These are phyloP conservation scores for Calonectria multiphialidica DNA, from an alignment of 2,329 filamentous ascomycete species.

Conservation along the genomic window DNA sequence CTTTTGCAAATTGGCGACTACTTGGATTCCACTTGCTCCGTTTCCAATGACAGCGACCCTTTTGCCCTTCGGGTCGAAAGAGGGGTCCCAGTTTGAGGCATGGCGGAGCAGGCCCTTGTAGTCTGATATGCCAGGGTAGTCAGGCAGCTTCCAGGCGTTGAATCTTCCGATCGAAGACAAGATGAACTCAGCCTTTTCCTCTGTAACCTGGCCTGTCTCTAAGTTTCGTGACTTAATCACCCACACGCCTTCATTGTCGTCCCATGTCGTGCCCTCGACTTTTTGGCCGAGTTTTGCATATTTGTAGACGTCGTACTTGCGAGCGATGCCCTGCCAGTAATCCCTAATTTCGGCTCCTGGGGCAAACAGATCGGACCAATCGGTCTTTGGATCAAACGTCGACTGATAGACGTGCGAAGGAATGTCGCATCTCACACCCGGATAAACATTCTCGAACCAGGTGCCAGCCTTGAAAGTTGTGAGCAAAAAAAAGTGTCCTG, in stretches of 20 bases:
- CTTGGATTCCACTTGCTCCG: constrained; percentile 71
- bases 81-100: constrained; percentile 70
- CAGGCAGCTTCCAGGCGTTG: constrained; percentile 73
- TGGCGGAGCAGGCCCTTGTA: constrained; percentile 70
- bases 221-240: constrained; percentile 59
- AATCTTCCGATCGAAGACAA: constrained; percentile 75
- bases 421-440: constrained; percentile 76
- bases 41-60: constrained; percentile 73
- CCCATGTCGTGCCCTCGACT: constrained; percentile 70
- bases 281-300: constrained; percentile 66
- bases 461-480: constrained; percentile 57
- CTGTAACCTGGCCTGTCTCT: constrained; percentile 51
- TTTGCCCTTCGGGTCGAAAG: constrained; percentile 62
- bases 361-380: constrained; percentile 78
- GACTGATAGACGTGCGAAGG: constrained; percentile 79
- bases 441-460: constrained; percentile 70
- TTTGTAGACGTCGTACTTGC: constrained; percentile 74
- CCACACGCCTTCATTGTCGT: constrained; percentile 66
- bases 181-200: constrained; percentile 69
- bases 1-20: constrained; percentile 65
- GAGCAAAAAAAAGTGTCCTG: neutral
- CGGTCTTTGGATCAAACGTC: constrained; percentile 74
- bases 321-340: constrained; percentile 74
- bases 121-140: constrained; percentile 68
- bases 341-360: constrained; percentile 74